Percentiles rank a stretch among this genome's conserved stretches.
Evolutionary conservation across 2,329 filamentous ascomycete species (phyloP).

Genomic region (Cladosporium sp.): DNA sequence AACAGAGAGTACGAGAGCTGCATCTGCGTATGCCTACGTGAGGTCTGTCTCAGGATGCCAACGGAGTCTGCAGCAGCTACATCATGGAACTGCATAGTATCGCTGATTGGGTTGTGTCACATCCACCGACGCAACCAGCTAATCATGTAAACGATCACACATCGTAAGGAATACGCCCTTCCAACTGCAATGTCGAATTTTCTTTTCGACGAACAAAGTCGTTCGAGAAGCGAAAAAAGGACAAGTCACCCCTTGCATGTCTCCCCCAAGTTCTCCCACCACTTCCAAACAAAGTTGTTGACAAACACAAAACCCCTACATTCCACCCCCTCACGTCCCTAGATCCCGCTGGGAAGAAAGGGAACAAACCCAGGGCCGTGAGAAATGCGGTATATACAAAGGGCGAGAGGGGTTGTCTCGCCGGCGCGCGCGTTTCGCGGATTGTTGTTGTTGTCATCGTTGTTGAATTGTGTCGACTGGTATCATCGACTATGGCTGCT

Average conservation of each 20-base stretch:
- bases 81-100: too few species aligned
- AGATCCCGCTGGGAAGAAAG: background rate
- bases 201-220: background rate
- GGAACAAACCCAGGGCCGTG: background rate
- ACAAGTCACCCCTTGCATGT: slow-evolving; percentile 4
- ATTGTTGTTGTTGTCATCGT: background rate
- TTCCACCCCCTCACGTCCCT: slow-evolving; percentile 14
- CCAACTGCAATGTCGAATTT: background rate
- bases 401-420: background rate
- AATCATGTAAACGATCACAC: background rate
- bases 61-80: background rate
- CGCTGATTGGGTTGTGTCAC: too few species aligned
- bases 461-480: background rate
- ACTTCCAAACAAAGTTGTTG: background rate
- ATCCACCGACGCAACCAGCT: too few species aligned
- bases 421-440: background rate
- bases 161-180: background rate
- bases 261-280: background rate
- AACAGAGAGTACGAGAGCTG: background rate
- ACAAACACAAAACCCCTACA: slow-evolving; percentile 11
- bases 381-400: slow-evolving; percentile 8
- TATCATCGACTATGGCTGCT: slow-evolving; percentile 3
- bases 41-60: background rate
- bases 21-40: background rate
- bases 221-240: background rate